Base-by-base conservation (phyloP, 2,329 filamentous ascomycete species). In the Diaporthe sp. region DNA sequence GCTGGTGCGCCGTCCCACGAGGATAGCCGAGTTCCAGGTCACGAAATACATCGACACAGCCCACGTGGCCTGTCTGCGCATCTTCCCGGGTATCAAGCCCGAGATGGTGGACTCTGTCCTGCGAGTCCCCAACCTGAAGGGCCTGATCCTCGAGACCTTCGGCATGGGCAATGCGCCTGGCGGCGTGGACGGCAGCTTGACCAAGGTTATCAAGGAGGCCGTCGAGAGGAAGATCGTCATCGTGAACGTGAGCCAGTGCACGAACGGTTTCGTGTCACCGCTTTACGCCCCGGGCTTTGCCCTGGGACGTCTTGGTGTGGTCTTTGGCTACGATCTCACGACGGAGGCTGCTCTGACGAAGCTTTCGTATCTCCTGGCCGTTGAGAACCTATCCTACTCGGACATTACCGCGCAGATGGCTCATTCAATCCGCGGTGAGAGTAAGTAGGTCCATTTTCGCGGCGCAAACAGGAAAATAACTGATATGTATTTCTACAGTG, bases 61-160 rank as follows among this genome's bases (percentile, higher is more conserved):
- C n/a, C 94, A 97, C 82, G 95, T 98, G 54, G 95, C 95, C 28
- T 97, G 95, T 82, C 87, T 98, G 79, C 93, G 95, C 74, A 93
- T 98, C 77, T 98, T 98, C 83, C 96, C 96, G 0, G 96, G 96
- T 42, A 97, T 98, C 84, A 94, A 94, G 82, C 94, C 95, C n/a
- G 93, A 95, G 81, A 97, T 98, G 94, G 89, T 98, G 42, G 95
- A 97, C 81, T 93, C 94, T 1, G 95, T 98, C 22, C 87, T 98
- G 75, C 89, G 89, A 58, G 86, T 95, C 42, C 92, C 94, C n/a
- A 91, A 92, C 61, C 88, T 98, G 19, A 91, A 92, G 66, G 96
- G 96, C 1, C 88, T 98, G 67, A 92, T 98, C 52, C 89, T 98
- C 57, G 95, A 98, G 85, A 98, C 95, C 0, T 98, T 98, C 82